Evolutionary conservation across 345 rosid genomes (phyloP), one percentile per base, ranked within the genome.

Genomic region (Acer negundo): DNA sequence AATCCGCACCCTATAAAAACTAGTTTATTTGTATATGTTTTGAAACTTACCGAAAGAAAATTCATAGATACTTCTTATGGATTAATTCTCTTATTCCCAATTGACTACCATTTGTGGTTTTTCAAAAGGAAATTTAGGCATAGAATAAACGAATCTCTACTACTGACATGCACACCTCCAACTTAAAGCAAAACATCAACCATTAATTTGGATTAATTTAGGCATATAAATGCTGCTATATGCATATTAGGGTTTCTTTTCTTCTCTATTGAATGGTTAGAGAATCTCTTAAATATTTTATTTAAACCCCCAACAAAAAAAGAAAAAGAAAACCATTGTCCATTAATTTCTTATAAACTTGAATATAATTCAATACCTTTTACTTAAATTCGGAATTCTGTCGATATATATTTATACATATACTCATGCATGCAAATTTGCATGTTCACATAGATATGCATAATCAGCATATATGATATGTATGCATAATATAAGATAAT

Each of bases 71-170:
- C 77, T 63, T 24, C 26, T 10, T 51, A 35, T 5, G 62, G 47
- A 65, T 63, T 63, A 28, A 26, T 63, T 23, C 40, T 63, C 40
- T 63, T 63, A 75, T 28, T 65, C 20, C 62, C 28, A 4, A 4
- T 75, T 49, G 53, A 75, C 70, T 51, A 51, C 31, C 49, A 51
- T 51, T 49, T 28, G 71, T 65, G 78, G 71, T 65, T 65, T 19
- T 31, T 72, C 35, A 53, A 31, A 4, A 31, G 63, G 9, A 31
- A 75, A 19, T 75, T n/a, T 2, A 51, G 31, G 47, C 44, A 75
- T 47, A 62, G 61, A 46, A 46, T 62, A 63, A 62, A 47, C 42
- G 77, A 74, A 74, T 75, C 78, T 75, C 71, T 19, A 20, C 17
- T 26, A 19, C 5, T 35, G 38, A 35, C 38, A 4, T 35, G 15